Evolutionary conservation across 78 protist genomes (phyloP).

Genomic region (Isochrysis galbana): DNA sequence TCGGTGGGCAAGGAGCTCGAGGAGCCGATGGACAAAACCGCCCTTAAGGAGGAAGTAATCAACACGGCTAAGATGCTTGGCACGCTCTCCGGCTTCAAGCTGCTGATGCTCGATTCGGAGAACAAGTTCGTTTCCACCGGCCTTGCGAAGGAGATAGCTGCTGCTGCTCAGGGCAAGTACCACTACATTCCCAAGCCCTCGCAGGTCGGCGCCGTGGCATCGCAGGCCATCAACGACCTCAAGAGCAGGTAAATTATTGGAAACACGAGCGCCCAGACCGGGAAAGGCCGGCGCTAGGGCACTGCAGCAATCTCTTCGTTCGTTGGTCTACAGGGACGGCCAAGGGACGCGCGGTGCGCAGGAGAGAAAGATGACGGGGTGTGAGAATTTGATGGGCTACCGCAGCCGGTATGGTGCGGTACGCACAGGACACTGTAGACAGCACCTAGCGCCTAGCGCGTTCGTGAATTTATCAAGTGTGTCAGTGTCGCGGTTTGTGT

Average conservation of each 20-base stretch:
- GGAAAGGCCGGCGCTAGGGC: background rate
- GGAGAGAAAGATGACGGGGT: too few relatives aligned
- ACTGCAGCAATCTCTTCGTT: background rate
- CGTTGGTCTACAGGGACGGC: background rate
- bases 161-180: slow-evolving; percentile 15
- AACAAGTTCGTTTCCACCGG: slow-evolving; percentile 24
- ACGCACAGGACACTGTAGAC: too few relatives aligned
- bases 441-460: too few relatives aligned
- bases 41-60: slow-evolving; percentile 48
- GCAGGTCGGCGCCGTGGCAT: slow-evolving; percentile 23
- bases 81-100: background rate
- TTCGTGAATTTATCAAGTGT: too few relatives aligned
- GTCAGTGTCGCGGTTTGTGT: too few relatives aligned
- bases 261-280: background rate
- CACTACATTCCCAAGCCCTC: slow-evolving; percentile 42
- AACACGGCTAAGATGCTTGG: slow-evolving; percentile 21
- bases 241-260: background rate
- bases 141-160: slow-evolving; percentile 3
- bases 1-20: background rate
- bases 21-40: slow-evolving; percentile 15
- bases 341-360: too few relatives aligned
- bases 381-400: too few relatives aligned
- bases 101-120: slow-evolving; percentile 31
- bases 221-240: background rate
- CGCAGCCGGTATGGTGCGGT: too few relatives aligned